These are phyloP conservation scores for Colletotrichum sansevieriae DNA, from an alignment of 2,329 filamentous ascomycete genomes.

Conservation along the genomic window DNA sequence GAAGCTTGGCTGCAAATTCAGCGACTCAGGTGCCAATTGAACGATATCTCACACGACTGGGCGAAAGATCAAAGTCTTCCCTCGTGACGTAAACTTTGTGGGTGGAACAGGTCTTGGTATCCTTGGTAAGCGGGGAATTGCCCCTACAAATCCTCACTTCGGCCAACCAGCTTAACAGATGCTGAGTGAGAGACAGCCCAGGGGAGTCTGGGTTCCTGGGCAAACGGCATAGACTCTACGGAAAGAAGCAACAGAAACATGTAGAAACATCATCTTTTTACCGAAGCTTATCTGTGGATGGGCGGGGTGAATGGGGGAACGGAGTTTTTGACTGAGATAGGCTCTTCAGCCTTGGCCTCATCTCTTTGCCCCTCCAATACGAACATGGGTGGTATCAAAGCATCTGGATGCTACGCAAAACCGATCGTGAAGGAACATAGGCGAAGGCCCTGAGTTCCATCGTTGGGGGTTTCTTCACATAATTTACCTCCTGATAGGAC, in stretches of 20 bases:
- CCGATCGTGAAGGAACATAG: background rate
- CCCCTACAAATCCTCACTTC: background rate
- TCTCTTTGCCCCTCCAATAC: conserved; percentile 7
- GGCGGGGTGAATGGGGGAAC: conserved; percentile 23
- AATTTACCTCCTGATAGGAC: background rate
- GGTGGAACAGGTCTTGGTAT: conserved; percentile 28
- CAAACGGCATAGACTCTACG: background rate
- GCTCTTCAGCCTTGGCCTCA: conserved; percentile 1
- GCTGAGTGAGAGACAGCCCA: background rate
- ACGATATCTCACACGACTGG: background rate
- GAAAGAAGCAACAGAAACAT: conserved; percentile 22
- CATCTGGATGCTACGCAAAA: too few relatives aligned
- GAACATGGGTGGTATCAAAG: background rate
- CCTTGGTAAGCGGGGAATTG: conserved; percentile 34
- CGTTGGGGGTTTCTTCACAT: background rate
- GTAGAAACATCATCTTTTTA: conserved; percentile 22
- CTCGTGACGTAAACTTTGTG: conserved; percentile 32
- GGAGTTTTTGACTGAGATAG: background rate
- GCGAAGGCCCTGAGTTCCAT: background rate
- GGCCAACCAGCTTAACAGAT: background rate
- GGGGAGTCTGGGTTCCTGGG: conserved; percentile 23
- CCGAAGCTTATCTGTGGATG: conserved; percentile 28
- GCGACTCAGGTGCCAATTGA: conserved; percentile 14
- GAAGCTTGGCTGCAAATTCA: conserved; percentile 25
- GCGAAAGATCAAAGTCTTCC: background rate